phyloP scores from a whole-genome alignment of 352 stramenopile genomes.

The Phytophthora vignae region DNA sequence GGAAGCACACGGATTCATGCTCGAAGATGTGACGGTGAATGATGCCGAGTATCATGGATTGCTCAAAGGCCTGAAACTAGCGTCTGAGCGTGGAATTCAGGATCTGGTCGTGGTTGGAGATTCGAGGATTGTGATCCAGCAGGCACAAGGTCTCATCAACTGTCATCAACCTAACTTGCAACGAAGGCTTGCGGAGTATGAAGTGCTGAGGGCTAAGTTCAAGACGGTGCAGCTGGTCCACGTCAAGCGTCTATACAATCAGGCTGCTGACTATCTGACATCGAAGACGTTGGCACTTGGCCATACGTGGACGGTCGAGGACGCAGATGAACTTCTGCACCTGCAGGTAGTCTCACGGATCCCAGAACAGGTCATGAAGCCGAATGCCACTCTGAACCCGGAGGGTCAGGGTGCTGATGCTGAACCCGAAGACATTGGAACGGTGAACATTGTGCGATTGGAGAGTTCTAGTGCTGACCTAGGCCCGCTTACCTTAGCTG shows the following conservation, averaged over 20 bases:
- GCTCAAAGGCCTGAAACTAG: background rate
- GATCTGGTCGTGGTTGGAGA: background rate
- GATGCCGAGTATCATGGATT: slow-evolving; percentile 15
- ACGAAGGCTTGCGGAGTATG: background rate
- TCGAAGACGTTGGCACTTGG: background rate
- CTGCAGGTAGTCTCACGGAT: slow-evolving; percentile 3
- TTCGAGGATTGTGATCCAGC: slow-evolving; percentile 6
- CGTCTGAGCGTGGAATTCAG: background rate
- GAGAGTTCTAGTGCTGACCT: background rate
- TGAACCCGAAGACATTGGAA: background rate
- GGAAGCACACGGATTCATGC: too few relatives aligned
- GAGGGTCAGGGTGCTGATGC: background rate
- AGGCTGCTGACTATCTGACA: slow-evolving; percentile 10
- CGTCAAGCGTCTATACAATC: slow-evolving; percentile 12
- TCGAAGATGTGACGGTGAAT: slow-evolving; percentile 20
- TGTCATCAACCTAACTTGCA: slow-evolving; percentile 15
- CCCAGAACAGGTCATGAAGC: slow-evolving; percentile 4
- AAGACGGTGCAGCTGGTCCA: slow-evolving; percentile 1
- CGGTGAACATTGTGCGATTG: background rate
- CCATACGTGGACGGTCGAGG: background rate
- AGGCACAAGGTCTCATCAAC: slow-evolving; percentile 12
- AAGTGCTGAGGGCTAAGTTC: slow-evolving; percentile 2
- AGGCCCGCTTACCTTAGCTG: background rate
- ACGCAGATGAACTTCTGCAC: background rate
- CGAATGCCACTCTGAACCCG: background rate